phyloP scores from a whole-genome alignment of 208 protist species.

The Trichomonas vaginalis region DNA sequence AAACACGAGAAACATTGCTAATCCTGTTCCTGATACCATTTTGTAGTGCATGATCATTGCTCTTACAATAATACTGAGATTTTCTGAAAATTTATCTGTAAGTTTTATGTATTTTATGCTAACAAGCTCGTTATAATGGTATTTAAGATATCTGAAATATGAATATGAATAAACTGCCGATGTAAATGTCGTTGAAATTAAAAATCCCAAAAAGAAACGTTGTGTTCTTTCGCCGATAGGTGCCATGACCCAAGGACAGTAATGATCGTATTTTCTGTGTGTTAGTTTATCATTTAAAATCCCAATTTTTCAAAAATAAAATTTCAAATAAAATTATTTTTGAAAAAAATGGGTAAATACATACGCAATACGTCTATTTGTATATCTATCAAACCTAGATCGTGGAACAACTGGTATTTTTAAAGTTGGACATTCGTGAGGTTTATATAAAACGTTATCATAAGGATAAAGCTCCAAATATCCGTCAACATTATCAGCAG shows the following conservation, averaged over 20 bases:
- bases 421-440: background rate
- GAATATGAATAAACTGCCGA: background rate
- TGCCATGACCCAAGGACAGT: background rate
- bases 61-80: background rate
- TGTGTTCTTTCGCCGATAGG: background rate
- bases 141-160: background rate
- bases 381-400: background rate
- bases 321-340: background rate
- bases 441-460: background rate
- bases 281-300: slow-evolving; percentile 1
- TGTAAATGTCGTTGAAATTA: background rate
- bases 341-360: background rate
- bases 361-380: slow-evolving; percentile 1
- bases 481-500: background rate
- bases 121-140: background rate
- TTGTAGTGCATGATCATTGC: background rate
- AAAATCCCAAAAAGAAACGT: background rate
- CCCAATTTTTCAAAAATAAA: background rate
- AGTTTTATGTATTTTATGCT: background rate
- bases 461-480: background rate
- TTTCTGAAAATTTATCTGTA: background rate
- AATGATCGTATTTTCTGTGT: slow-evolving; percentile 8
- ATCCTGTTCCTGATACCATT: background rate
- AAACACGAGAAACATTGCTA: background rate
- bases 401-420: slow-evolving; percentile 9